Conservation (phyloP, 2,329 filamentous ascomycete genomes). For the Pestalotiopsis sp. region DNA sequence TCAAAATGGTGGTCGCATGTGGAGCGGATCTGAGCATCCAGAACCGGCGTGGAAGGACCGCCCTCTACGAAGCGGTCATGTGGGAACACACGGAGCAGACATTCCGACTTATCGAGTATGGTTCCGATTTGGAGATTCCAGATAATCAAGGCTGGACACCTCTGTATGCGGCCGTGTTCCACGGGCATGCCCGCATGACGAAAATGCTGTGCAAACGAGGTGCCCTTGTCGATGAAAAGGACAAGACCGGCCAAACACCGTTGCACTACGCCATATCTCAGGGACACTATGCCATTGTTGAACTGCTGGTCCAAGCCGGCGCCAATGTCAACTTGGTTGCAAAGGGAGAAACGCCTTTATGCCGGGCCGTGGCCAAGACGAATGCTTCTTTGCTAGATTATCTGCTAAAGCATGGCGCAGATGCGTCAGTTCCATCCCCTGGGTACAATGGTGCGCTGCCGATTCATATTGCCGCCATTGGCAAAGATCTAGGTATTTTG, state of each 20-base stretch:
- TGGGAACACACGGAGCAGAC: slow-evolving; percentile 19
- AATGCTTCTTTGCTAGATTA: slow-evolving; percentile 20
- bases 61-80: slow-evolving; percentile 23
- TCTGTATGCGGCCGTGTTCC: slow-evolving; percentile 22
- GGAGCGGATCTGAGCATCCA: slow-evolving; percentile 21
- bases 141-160: slow-evolving; percentile 23
- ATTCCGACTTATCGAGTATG: slow-evolving; percentile 23
- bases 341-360: slow-evolving; percentile 27
- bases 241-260: slow-evolving; percentile 22
- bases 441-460: slow-evolving; percentile 23
- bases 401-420: slow-evolving; percentile 20
- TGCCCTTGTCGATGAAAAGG: slow-evolving; percentile 23
- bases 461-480: slow-evolving; percentile 25
- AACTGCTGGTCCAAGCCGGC: slow-evolving; percentile 21
- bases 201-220: slow-evolving; percentile 23
- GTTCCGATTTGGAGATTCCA: slow-evolving; percentile 21
- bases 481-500: slow-evolving; percentile 20
- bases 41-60: slow-evolving; percentile 22
- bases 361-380: slow-evolving; percentile 24
- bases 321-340: slow-evolving; percentile 24
- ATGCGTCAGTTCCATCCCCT: slow-evolving; percentile 21
- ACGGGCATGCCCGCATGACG: slow-evolving; percentile 19
- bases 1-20: slow-evolving; percentile 21
- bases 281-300: slow-evolving; percentile 18
- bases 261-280: slow-evolving; percentile 27